phyloP scores from a whole-genome alignment of 2,329 filamentous ascomycete genomes.

The Colletotrichum liaoningense region DNA sequence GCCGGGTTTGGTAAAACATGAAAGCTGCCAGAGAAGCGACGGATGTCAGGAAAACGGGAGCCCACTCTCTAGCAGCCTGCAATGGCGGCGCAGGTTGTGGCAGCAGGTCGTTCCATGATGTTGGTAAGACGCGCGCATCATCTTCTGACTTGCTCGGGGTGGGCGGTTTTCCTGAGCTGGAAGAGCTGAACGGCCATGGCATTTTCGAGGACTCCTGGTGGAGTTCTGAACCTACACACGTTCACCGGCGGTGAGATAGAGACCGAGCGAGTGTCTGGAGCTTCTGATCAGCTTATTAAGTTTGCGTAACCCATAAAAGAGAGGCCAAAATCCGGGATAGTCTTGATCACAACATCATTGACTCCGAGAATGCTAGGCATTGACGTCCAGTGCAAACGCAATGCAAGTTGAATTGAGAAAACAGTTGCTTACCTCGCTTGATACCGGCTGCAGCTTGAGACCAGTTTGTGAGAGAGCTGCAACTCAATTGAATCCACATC shows the following conservation, averaged over 20 bases:
- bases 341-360: background rate
- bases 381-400: background rate
- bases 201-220: conserved; percentile 38
- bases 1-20: conserved; percentile 77
- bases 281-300: conserved; percentile 12
- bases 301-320: background rate
- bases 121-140: conserved; percentile 41
- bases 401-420: background rate
- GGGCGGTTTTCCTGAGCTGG: conserved; percentile 3
- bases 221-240: conserved; percentile 16
- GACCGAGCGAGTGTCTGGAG: background rate
- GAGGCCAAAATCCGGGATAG: background rate
- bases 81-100: conserved; percentile 47
- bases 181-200: conserved; percentile 46
- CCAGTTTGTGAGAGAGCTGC: background rate
- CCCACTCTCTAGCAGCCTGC: conserved; percentile 65
- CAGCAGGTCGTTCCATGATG: conserved; percentile 34
- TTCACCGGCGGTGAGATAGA: background rate
- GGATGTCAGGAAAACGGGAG: conserved; percentile 56
- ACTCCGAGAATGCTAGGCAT: background rate
- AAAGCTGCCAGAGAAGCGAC: conserved; percentile 64
- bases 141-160: conserved; percentile 29
- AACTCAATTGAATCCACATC: conserved; percentile 1
- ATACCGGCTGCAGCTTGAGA: background rate
- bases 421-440: conserved; percentile 7